Conservation (phyloP, 2,329 filamentous ascomycete species). For the Leptographium galeiforme region DNA sequence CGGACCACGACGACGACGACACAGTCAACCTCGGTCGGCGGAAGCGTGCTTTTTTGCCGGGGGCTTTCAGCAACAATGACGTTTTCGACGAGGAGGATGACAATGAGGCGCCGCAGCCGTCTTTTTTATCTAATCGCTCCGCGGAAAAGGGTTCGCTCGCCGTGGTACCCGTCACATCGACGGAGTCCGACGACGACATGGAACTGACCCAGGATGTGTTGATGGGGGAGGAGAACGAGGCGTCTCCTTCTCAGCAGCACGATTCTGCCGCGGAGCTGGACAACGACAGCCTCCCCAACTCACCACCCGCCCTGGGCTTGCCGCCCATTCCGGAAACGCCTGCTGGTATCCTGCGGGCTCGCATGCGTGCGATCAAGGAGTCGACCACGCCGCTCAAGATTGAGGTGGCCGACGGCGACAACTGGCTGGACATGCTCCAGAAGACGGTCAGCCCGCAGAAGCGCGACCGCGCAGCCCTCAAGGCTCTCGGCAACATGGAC, state of each 20-base stretch:
- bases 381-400: conserved; percentile 43
- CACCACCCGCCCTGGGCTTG: conserved; percentile 35
- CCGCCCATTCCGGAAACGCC: conserved; percentile 36
- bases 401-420: conserved; percentile 56
- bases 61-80: conserved; percentile 58
- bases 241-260: conserved; percentile 62
- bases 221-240: conserved; percentile 58
- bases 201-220: conserved; percentile 63
- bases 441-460: conserved; percentile 91
- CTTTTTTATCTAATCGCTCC: conserved; percentile 92
- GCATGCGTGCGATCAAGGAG: conserved; percentile 50
- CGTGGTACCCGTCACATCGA: conserved; percentile 33
- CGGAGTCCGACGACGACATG: conserved; percentile 51
- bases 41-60: conserved; percentile 48
- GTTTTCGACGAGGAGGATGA: conserved; percentile 46
- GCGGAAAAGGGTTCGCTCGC: conserved; percentile 58
- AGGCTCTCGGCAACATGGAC: conserved; percentile 42
- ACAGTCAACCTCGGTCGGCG: conserved; percentile 40
- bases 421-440: conserved; percentile 89
- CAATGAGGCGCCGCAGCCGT: conserved; percentile 38
- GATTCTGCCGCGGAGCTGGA: conserved; percentile 62
- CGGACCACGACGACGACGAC: conserved; percentile 27
- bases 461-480: conserved; percentile 66
- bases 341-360: conserved; percentile 48
- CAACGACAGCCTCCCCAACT: conserved; percentile 22